phyloP scores from a whole-genome alignment of 805 yeast genomes.

The Myxozyma udenii region DNA sequence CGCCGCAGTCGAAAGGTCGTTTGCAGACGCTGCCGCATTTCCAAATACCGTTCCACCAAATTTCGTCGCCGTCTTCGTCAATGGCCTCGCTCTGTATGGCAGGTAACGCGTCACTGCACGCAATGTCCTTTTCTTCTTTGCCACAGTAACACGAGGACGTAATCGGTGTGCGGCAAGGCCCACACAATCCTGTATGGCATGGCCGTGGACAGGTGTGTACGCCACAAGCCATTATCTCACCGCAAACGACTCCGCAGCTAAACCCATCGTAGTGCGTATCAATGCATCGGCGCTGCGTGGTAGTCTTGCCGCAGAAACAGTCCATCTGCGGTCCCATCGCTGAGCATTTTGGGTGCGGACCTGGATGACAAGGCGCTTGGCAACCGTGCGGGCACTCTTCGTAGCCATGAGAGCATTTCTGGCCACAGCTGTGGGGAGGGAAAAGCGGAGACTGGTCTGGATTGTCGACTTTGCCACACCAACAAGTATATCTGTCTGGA shows the following conservation, averaged over 20 bases:
- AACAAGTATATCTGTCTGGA: conserved; percentile 65
- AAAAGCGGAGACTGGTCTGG: conserved; percentile 51
- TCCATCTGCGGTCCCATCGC: conserved; percentile 68
- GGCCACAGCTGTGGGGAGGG: conserved; percentile 86
- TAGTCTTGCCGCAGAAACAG: conserved; percentile 71
- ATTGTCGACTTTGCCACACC: conserved; percentile 80
- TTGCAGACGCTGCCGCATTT: conserved; percentile 48
- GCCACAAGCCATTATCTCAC: conserved; percentile 64
- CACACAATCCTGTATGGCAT: conserved; percentile 86
- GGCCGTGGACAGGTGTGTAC: conserved; percentile 58
- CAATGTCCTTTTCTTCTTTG: conserved; percentile 42
- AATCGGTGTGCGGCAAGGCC: conserved; percentile 56
- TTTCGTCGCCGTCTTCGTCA: conserved; percentile 28
- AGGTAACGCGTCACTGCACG: conserved; percentile 43
- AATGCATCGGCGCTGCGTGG: conserved; percentile 67
- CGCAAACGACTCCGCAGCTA: conserved; percentile 64
- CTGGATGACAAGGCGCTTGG: conserved; percentile 77
- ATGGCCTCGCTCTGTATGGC: conserved; percentile 26
- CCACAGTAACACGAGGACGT: conserved; percentile 75
- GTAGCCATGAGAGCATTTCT: conserved; percentile 62
- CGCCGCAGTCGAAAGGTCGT: conserved; percentile 57
- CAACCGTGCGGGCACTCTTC: conserved; percentile 67
- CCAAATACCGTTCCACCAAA: conserved; percentile 52
- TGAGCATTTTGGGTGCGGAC: conserved; percentile 78
- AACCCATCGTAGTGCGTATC: conserved; percentile 70